Conservation (phyloP, 2,329 filamentous ascomycete genomes). For the Colletotrichum lindemuthianum region DNA sequence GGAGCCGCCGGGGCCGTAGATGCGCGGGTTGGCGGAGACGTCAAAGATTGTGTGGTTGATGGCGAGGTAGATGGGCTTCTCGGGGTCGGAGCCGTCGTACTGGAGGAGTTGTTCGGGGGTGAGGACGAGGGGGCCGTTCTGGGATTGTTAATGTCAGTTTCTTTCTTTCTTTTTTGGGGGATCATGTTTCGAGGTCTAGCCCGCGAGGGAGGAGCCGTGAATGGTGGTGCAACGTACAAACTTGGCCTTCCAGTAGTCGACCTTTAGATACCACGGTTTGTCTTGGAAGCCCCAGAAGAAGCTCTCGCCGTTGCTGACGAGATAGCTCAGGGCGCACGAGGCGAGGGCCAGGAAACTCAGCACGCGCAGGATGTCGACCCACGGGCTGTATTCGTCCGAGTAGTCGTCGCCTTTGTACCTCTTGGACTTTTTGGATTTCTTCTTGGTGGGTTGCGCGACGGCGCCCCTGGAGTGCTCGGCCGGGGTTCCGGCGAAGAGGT, state of each 20-base stretch:
- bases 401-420: conserved; percentile 56
- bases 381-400: conserved; percentile 67
- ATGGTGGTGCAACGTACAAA: conserved; percentile 60
- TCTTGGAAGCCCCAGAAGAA: conserved; percentile 73
- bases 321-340: conserved; percentile 78
- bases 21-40: conserved; percentile 72
- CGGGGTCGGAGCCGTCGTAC: conserved; percentile 81
- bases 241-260: conserved; percentile 67
- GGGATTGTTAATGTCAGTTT: conserved; percentile 39
- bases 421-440: conserved; percentile 42
- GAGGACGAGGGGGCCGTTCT: conserved; percentile 72
- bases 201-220: background rate
- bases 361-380: conserved; percentile 76
- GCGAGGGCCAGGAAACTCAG: conserved; percentile 73
- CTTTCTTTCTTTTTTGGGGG: conserved; percentile 1
- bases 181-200: background rate
- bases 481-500: conserved; percentile 42
- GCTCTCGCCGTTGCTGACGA: conserved; percentile 76
- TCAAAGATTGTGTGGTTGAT: conserved; percentile 91
- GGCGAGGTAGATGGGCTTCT: conserved; percentile 86
- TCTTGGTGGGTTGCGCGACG: conserved; percentile 25
- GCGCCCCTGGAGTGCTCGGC: conserved; percentile 36
- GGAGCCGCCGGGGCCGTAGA: conserved; percentile 85
- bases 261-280: conserved; percentile 69
- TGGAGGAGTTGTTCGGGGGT: conserved; percentile 78